Conservation (phyloP, 305 asterid genomes). For the Fraxinus floribunda region DNA sequence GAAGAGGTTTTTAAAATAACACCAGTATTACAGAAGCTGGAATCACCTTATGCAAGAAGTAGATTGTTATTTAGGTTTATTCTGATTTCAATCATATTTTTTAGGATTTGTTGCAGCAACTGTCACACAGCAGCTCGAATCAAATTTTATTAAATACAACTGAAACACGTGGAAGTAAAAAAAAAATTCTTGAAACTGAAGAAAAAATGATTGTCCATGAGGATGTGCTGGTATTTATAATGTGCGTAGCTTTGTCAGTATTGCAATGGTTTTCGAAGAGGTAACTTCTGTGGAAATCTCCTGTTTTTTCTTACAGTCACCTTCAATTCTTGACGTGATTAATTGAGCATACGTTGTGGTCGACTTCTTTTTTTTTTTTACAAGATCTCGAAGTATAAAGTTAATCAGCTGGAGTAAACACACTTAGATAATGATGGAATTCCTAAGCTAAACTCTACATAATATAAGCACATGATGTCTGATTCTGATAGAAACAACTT, state of each 20-base stretch:
- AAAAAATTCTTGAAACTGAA: slow-evolving; percentile 66
- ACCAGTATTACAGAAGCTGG: no score
- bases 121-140: slow-evolving; percentile 34
- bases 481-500: neutral
- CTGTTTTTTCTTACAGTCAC: neutral
- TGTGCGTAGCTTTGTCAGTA: slow-evolving; percentile 78
- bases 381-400: neutral
- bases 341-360: neutral
- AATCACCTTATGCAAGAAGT: no score
- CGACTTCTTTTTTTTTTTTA: no score
- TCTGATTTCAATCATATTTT: slow-evolving; percentile 18
- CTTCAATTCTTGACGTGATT: no score
- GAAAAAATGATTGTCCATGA: slow-evolving; percentile 64
- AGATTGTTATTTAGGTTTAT: no score
- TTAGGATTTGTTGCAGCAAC: slow-evolving; percentile 77
- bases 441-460: neutral
- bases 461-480: no score
- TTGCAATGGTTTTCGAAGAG: slow-evolving; percentile 89
- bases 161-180: slow-evolving; percentile 53
- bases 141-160: no score
- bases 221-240: slow-evolving; percentile 92
- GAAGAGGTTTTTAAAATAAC: no score
- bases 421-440: no score
- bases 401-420: no score
- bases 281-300: slow-evolving; percentile 28